A percentile compares a stretch with the other conserved stretches of the same genome.
Evolutionary conservation across 2,329 filamentous ascomycete genomes (phyloP).

Genomic region (Diaporthe vaccinii): DNA sequence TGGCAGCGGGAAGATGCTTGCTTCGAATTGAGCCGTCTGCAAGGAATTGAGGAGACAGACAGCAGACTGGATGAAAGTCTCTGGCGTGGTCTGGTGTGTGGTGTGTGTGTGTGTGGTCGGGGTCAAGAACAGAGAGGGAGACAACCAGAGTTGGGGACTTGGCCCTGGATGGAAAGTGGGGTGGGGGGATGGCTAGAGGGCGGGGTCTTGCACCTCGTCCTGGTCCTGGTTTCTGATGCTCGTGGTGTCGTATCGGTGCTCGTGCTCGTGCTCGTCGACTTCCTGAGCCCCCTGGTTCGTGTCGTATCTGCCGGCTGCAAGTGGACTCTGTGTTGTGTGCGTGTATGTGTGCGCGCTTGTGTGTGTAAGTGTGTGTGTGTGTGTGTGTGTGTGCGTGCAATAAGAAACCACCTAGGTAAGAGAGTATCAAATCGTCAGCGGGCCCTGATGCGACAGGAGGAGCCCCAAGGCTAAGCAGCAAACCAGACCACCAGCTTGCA

Average conservation of each 20-base stretch:
- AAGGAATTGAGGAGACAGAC: slow-evolving; percentile 12
- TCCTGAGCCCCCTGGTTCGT: slow-evolving; percentile 19
- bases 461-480: slow-evolving; percentile 8
- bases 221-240: slow-evolving; percentile 9
- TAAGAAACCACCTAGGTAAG: neutral
- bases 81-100: neutral
- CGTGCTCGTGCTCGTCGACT: slow-evolving; percentile 17
- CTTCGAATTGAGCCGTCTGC: slow-evolving; percentile 16
- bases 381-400: neutral
- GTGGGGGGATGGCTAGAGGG: slow-evolving; percentile 33
- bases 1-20: slow-evolving; percentile 26
- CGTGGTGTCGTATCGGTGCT: slow-evolving; percentile 8
- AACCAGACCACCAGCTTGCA: neutral
- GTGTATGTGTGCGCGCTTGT: neutral
- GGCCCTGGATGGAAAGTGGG: slow-evolving; percentile 36
- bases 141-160: slow-evolving; percentile 28
- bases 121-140: slow-evolving; percentile 26
- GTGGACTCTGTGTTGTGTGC: neutral
- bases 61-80: slow-evolving; percentile 22
- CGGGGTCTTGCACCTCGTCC: slow-evolving; percentile 29
- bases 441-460: slow-evolving; percentile 13
- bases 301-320: neutral
- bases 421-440: slow-evolving; percentile 19
- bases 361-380: neutral
- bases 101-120: slow-evolving; percentile 10